Conservation (phyloP, 177 flowering plant species). For the Vitis hybrid region DNA sequence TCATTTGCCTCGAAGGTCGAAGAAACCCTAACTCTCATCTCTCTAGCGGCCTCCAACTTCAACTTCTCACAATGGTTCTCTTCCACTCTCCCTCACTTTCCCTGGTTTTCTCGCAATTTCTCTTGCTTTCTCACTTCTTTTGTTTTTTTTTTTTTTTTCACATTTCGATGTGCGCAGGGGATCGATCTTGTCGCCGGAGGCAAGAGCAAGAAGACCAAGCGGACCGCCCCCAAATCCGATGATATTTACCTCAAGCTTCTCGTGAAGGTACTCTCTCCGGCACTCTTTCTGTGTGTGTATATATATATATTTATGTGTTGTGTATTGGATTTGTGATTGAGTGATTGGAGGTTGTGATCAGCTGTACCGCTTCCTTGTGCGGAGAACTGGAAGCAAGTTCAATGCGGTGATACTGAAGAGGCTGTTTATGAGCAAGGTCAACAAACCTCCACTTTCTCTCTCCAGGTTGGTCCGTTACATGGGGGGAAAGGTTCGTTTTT, state of each 20-base stretch:
- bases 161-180: slow-evolving; percentile 33
- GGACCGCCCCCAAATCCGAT: slow-evolving; percentile 69
- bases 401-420: slow-evolving; percentile 71
- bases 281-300: neutral
- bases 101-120: neutral
- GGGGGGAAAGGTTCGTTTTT: slow-evolving; percentile 53
- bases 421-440: slow-evolving; percentile 73
- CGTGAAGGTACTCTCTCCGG: slow-evolving; percentile 48
- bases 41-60: no score
- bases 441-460: slow-evolving; percentile 68
- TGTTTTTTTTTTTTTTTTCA: neutral
- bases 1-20: no score
- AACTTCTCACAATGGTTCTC: no score
- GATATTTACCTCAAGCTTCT: slow-evolving; percentile 73
- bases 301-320: neutral
- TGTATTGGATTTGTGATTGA: neutral
- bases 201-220: slow-evolving; percentile 65
- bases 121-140: slow-evolving; percentile 1
- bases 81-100: no score
- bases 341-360: slow-evolving; percentile 12
- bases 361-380: slow-evolving; percentile 72
- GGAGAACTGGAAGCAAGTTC: slow-evolving; percentile 78
- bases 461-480: slow-evolving; percentile 54
- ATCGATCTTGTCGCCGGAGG: slow-evolving; percentile 74
- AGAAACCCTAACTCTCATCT: no score